Evolutionary conservation across 2,329 filamentous ascomycete genomes (phyloP), one percentile per base, ranked within the genome.

Genomic region (Neonectria coccinea): DNA sequence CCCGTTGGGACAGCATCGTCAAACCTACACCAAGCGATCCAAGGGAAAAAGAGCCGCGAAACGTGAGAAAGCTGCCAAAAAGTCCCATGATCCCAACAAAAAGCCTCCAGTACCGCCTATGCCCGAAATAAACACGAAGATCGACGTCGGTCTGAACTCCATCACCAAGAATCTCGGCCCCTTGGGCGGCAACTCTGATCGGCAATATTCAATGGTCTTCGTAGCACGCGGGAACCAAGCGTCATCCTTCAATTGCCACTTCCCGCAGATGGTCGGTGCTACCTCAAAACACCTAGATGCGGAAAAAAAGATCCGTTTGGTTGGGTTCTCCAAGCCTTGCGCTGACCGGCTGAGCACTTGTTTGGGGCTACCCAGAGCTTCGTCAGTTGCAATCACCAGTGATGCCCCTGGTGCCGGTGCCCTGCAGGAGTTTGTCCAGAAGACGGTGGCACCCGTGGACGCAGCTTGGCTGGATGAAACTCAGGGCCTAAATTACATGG

Each of bases 131-230:
- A 77, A 79, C n/a, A 78, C 79, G 4, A 84, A 85, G 66, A 75
- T 93, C 42, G 86, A 92, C 53, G 79, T 92, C 52, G 91, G 92
- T 3, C 79, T 93, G 48, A 86, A 89, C 69, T 83, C 80, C 62
- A 88, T 92, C 62, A 89, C 87, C 5, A 84, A 87, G 18, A 82
- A 81, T 53, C 82, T 94, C 2, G 39, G 48, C 11, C 29, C 47
- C 16, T 10, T 20, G 10, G 39, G 50, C 33, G 31, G 18, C 18
- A 45, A 60, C 18, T 11, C 58, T 5, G 33, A 52, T 1, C 63
- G 66, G 18, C 67, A 73, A 1, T 88, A 88, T 66, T 79, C 83
- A 0, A 82, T 84, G 61, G 79, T 91, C 3, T 89, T 91, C 64
- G 83, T 90, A 14, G 80, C 84, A 11, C 83, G 86, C 11, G 85